phyloP scores from a whole-genome alignment of 306 rosid species.

The Gynostemma pentaphyllum region DNA sequence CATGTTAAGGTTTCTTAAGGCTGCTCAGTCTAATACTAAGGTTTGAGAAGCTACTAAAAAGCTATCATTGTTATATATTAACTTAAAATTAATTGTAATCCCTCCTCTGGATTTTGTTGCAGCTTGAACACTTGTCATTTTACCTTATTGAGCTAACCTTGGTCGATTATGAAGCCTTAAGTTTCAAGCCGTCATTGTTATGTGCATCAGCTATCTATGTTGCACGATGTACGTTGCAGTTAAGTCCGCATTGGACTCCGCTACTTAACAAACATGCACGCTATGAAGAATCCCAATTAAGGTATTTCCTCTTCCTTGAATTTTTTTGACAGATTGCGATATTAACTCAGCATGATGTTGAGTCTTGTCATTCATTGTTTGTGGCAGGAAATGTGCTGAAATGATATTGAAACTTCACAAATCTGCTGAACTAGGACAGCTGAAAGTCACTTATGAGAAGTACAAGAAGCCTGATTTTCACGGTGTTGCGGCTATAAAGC shows the following conservation, averaged over 20 bases:
- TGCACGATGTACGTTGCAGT: constrained; percentile 62
- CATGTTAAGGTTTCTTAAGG: constrained; percentile 87
- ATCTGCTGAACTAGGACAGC: constrained; percentile 44
- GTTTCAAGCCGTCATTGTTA: constrained; percentile 65
- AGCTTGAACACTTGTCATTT: constrained; percentile 77
- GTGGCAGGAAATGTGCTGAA: constrained; percentile 53
- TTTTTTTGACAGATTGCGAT: background rate
- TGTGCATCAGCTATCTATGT: constrained; percentile 87
- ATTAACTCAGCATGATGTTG: background rate
- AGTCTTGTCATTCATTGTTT: background rate
- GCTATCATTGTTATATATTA: background rate
- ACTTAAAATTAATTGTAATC: background rate
- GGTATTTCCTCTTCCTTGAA: constrained; percentile 34
- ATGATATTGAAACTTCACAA: constrained; percentile 62
- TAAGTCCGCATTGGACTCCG: constrained; percentile 63
- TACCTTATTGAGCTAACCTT: constrained; percentile 59
- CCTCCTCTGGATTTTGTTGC: constrained; percentile 15
- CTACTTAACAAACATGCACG: constrained; percentile 61
- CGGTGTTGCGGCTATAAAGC: constrained; percentile 43
- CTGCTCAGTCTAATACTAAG: constrained; percentile 62
- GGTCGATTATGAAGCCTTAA: constrained; percentile 66
- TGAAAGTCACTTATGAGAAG: constrained; percentile 56
- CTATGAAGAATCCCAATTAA: constrained; percentile 53
- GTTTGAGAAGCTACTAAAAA: constrained; percentile 18
- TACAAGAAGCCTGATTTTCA: constrained; percentile 39